A percentile compares a stretch with the other conserved stretches of the same genome.
phyloP scores from a whole-genome alignment of 208 protist species.

The Trypanosoma scelopori region DNA sequence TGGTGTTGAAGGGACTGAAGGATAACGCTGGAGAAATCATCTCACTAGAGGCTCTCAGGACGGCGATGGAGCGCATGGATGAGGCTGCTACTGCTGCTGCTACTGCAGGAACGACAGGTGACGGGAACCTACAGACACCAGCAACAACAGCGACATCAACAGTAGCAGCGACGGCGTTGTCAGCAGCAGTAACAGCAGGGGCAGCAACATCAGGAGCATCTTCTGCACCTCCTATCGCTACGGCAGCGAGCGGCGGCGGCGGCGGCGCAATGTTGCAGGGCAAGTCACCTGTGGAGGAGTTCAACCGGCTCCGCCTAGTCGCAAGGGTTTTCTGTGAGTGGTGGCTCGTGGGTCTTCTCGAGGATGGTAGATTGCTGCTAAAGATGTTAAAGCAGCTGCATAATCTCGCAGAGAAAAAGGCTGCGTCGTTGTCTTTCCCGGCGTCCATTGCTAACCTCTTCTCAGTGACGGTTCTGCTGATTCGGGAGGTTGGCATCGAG shows the following conservation, averaged over 20 bases:
- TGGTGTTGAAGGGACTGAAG: constrained; percentile 16
- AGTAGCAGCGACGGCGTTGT: neutral
- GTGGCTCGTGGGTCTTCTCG: constrained; percentile 33
- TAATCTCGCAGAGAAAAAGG: constrained; percentile 4
- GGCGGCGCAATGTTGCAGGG: neutral
- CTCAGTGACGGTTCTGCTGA: constrained; percentile 16
- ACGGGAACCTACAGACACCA: neutral
- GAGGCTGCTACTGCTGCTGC: constrained; percentile 4
- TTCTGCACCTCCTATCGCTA: neutral
- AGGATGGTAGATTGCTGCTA: constrained; percentile 18
- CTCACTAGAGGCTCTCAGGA: constrained; percentile 9
- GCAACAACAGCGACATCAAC: constrained; percentile 2
- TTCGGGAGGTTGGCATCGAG: constrained; percentile 32
- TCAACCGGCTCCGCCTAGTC: constrained; percentile 24
- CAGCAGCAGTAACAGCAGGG: neutral
- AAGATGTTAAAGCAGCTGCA: constrained; percentile 20
- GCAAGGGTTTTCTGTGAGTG: constrained; percentile 28
- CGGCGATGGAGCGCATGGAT: constrained; percentile 11
- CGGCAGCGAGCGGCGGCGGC: neutral
- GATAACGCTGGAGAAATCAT: constrained; percentile 12
- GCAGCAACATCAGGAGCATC: neutral
- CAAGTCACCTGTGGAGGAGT: constrained; percentile 21
- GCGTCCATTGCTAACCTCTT: constrained; percentile 11
- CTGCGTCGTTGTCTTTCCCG: neutral
- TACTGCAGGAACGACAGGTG: neutral